Evolutionary conservation across 805 yeast species (phyloP), one percentile per base, ranked within the genome.

Genomic region (Saccharomycopsis babjevae): DNA sequence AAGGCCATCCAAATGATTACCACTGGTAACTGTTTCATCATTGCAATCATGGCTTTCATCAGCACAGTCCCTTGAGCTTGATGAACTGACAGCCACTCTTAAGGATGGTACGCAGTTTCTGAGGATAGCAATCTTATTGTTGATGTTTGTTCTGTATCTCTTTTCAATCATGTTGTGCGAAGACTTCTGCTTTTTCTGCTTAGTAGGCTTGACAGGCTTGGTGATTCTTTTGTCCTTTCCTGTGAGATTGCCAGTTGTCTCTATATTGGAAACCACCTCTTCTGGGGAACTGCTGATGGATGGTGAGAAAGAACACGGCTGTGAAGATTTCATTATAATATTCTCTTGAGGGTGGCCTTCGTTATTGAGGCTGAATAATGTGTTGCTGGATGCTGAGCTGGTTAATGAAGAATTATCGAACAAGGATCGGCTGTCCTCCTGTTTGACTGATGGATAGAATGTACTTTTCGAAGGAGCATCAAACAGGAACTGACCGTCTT

Each of bases 161-260:
- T 84, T 85, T 67, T 86, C 91, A 67, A 86, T 84, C 76, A 83
- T 79, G 68, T 85, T 86, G 72, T 86, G 90, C 1, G 88, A 80
- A 1, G 83, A 77, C 68, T 83, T 83, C 60, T 79, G 81, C 70
- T 83, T 83, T 61, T 73, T 73, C 28, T 70, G 72, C 4, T 59
- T 61, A 1, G 16, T 43, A 8, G 46, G n/a, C 30, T 57, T 57
- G 50, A 30, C 16, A 5, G 57, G 34, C 20, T 43, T 36, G 43
- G 16, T 43, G 16, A 42, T 7, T 13, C 3, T 25, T 15, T 50
- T 28, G 54, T 50, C 54, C 28, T 11, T 43, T 3, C n/a, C 18
- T 30, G 18, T 22, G 10, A 22, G 11, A 6, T 22, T 39, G n/a
- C 32, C 18, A 18, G 16, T 10, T 11, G 28, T 18, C 10, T 25